Conservation (phyloP, 495 filamentous ascomycete species). For the Penicillium bovifimosum region DNA sequence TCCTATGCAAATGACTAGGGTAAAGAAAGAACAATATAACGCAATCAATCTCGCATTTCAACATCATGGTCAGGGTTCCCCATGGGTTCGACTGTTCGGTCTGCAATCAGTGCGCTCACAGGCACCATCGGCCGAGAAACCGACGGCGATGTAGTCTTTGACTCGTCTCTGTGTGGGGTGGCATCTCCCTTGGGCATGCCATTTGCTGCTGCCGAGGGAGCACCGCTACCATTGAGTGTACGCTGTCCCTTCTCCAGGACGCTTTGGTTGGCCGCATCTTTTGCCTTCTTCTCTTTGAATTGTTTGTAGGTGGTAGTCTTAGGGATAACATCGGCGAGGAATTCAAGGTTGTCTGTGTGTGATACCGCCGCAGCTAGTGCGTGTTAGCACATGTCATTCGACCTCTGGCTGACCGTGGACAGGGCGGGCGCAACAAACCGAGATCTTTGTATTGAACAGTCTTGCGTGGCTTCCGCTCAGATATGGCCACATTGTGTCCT, state of each 20-base stretch:
- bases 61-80: constrained; percentile 45
- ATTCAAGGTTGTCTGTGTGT: constrained; percentile 89
- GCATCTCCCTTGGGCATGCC: constrained; percentile 18
- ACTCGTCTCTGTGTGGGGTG: constrained; percentile 9
- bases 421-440: constrained; percentile 41
- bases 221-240: constrained; percentile 40
- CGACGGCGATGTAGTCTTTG: constrained; percentile 19
- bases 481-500: constrained; percentile 79
- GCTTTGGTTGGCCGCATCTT: constrained; percentile 40
- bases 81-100: constrained; percentile 27
- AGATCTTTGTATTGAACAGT: constrained; percentile 97
- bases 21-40: constrained; percentile 13
- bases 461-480: constrained; percentile 84
- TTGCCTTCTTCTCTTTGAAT: constrained; percentile 60
- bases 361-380: constrained; percentile 72
- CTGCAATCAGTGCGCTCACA: constrained; percentile 37
- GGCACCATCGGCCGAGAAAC: constrained; percentile 30
- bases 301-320: constrained; percentile 75
- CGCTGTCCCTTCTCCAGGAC: constrained; percentile 49
- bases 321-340: constrained; percentile 86
- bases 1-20: constrained; percentile 20
- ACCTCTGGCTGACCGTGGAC: neutral
- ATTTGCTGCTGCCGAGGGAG: constrained; percentile 25
- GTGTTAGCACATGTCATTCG: neutral
- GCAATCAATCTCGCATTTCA: constrained; percentile 46